Evolutionary conservation across 108 stramenopile genomes (phyloP), one percentile per base, ranked within the genome.

Genomic region (Fragilaria radians): DNA sequence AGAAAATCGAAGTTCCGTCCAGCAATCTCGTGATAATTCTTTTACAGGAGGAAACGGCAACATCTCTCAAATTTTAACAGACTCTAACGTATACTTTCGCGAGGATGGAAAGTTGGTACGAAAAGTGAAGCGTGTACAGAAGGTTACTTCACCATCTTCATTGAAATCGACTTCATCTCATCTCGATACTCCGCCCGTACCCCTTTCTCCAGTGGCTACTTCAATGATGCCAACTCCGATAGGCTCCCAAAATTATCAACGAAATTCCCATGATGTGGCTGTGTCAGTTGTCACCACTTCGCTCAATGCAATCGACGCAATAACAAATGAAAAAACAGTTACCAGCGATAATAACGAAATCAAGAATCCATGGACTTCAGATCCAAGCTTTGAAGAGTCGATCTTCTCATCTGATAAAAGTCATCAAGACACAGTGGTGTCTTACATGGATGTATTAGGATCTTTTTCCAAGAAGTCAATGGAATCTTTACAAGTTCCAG

Each of bases 101-200:
- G 57, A 69, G 9, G 79, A 80, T 36, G 79, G 79, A 27, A 80
- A 63, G 23, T 71, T 63, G 48, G 79, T 80, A 2, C 69, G 79
- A 27, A 54, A 73, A 48, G 67, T 80, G 11, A 61, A 52, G 52
- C 36, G 36, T 14, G n/a, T n/a, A n/a, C n/a, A n/a, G n/a, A n/a
- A n/a, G n/a, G n/a, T n/a, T n/a, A n/a, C n/a, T n/a, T n/a, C n/a
- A n/a, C n/a, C n/a, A n/a, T n/a, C n/a, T n/a, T n/a, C n/a, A n/a
- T n/a, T n/a, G n/a, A n/a, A n/a, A n/a, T n/a, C n/a, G n/a, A n/a
- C n/a, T n/a, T n/a, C n/a, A n/a, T n/a, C n/a, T n/a, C n/a, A n/a
- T n/a, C n/a, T n/a, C n/a, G n/a, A n/a, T n/a, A n/a, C n/a, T n/a
- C n/a, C n/a, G n/a, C n/a, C n/a, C n/a, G n/a, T n/a, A n/a, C n/a